Evolutionary conservation across 768 basidiomycete genomes (phyloP).

Genomic region (Leccinum obscurum): DNA sequence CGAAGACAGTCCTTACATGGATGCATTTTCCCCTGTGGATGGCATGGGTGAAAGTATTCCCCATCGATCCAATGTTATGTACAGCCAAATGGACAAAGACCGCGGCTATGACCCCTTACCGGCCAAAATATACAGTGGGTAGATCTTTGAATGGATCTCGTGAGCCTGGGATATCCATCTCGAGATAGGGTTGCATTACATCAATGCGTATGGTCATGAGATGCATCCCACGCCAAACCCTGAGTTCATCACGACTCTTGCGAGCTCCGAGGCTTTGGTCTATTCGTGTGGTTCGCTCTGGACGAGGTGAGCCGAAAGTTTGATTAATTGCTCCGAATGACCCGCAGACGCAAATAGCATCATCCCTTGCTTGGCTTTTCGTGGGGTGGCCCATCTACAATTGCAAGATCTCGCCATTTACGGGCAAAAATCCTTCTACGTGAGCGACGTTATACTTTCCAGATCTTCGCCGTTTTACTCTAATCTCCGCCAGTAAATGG

Average conservation of each 20-base stretch:
- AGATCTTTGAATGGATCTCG: conserved; percentile 21
- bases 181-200: conserved; percentile 72
- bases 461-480: not conserved
- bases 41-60: conserved; percentile 51
- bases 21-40: conserved; percentile 49
- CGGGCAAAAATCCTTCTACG: conserved; percentile 83
- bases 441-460: conserved; percentile 40
- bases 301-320: conserved; percentile 64
- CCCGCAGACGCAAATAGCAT: conserved; percentile 48
- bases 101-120: conserved; percentile 52
- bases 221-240: conserved; percentile 89
- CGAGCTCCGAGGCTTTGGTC: conserved; percentile 65
- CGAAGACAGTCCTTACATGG: conserved; percentile 32
- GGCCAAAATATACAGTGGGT: conserved; percentile 64
- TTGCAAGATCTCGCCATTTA: conserved; percentile 70
- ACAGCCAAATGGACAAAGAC: conserved; percentile 54
- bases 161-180: conserved; percentile 10
- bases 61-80: conserved; percentile 62
- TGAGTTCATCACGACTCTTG: conserved; percentile 67
- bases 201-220: conserved; percentile 89
- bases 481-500: conserved; percentile 66
- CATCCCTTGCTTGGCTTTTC: conserved; percentile 87
- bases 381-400: conserved; percentile 70
- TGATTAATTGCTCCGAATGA: conserved; percentile 6
- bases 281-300: conserved; percentile 95